phyloP scores from a whole-genome alignment of 768 basidiomycete species.

The Agrocybe pediades region DNA sequence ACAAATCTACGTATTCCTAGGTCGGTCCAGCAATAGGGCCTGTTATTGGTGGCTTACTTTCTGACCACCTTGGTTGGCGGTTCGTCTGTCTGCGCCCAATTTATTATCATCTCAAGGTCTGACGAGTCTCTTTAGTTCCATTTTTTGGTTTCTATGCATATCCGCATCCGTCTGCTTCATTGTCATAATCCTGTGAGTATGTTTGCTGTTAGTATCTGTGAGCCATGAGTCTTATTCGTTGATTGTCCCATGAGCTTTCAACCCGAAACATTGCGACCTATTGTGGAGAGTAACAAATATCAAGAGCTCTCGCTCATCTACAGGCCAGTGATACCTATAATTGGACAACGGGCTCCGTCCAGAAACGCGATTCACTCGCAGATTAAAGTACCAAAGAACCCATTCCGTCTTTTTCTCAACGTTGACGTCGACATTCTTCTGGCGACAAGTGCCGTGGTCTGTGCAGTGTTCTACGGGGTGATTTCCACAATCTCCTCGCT shows the following conservation, averaged over 20 bases:
- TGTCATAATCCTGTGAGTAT: conserved; percentile 46
- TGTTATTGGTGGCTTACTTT: conserved; percentile 59
- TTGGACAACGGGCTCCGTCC: conserved; percentile 30
- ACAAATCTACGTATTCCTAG: no score
- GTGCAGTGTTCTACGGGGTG: conserved; percentile 61
- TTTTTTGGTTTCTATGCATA: conserved; percentile 67
- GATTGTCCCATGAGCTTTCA: conserved; percentile 38
- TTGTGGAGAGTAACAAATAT: conserved; percentile 53
- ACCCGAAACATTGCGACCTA: conserved; percentile 54
- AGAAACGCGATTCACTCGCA: conserved; percentile 23
- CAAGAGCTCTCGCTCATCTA: conserved; percentile 46
- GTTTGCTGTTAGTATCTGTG: conserved; percentile 11
- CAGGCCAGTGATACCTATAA: conserved; percentile 56
- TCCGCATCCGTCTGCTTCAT: conserved; percentile 45
- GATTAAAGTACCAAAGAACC: conserved; percentile 51
- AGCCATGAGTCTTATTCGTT: conserved; percentile 10
- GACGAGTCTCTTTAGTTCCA: conserved; percentile 37
- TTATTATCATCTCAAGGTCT: background rate
- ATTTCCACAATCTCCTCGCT: conserved; percentile 63
- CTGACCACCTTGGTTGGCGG: conserved; percentile 68
- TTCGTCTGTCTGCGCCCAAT: conserved; percentile 24
- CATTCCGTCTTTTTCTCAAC: conserved; percentile 54
- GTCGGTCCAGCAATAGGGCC: conserved; percentile 64
- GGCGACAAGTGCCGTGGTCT: conserved; percentile 49
- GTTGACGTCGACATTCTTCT: conserved; percentile 59